Evolutionary conservation across 208 protist genomes (phyloP).

Genomic region (Histomonas meleagridis): DNA sequence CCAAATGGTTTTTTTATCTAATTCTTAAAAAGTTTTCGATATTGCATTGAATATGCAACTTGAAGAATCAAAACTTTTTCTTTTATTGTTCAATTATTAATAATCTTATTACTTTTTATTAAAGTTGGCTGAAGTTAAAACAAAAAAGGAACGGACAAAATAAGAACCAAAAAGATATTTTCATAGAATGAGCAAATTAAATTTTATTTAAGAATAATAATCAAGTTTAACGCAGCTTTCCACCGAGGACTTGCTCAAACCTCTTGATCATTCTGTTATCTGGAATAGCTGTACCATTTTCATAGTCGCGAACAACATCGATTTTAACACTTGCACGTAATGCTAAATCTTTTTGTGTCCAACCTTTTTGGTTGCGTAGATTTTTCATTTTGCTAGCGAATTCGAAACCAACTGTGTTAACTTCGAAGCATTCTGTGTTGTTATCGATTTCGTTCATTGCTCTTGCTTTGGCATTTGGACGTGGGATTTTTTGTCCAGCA

Average conservation of each 20-base stretch:
- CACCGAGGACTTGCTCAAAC: constrained; percentile 4
- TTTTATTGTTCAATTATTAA: too few species aligned
- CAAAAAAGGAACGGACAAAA: too few species aligned
- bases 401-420: neutral
- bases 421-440: neutral
- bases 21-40: too few species aligned
- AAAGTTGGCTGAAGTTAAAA: too few species aligned
- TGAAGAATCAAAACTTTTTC: too few species aligned
- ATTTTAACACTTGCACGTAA: neutral
- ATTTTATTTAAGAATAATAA: too few species aligned
- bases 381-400: neutral
- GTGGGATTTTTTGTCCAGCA: neutral
- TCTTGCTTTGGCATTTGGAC: neutral
- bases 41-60: too few species aligned
- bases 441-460: constrained; percentile 18
- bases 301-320: neutral
- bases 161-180: too few species aligned
- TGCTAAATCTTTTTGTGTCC: constrained; percentile 17
- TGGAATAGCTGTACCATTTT: neutral
- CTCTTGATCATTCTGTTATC: neutral
- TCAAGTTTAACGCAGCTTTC: neutral
- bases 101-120: too few species aligned
- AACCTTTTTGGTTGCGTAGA: neutral
- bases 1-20: too few species aligned
- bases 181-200: too few species aligned